Percentiles rank a stretch among this genome's conserved stretches.
phyloP scores from a whole-genome alignment of 179 eudicot genomes.

The Amaranthus tricolor region DNA sequence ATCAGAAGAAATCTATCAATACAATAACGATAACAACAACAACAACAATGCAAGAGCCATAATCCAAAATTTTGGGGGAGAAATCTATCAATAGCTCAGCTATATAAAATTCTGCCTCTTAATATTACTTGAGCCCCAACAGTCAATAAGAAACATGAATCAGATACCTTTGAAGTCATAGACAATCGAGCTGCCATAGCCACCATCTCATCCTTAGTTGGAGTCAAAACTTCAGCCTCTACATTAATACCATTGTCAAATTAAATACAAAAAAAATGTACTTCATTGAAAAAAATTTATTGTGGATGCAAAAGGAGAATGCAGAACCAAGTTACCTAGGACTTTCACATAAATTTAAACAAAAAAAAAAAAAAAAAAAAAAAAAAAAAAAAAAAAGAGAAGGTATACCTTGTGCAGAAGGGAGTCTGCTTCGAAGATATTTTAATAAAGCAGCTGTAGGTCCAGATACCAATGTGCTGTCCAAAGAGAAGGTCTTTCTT shows the following conservation, averaged over 20 bases:
- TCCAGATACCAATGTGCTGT: conserved; percentile 80
- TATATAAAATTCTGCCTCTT: not conserved
- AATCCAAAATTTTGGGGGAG: not conserved
- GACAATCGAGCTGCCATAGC: conserved; percentile 82
- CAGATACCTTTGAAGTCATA: conserved; percentile 72
- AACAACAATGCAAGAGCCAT: too few relatives aligned
- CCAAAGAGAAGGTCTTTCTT: conserved; percentile 15
- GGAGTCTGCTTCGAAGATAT: conserved; percentile 88
- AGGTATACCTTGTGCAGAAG: conserved; percentile 62
- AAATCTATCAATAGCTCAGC: not conserved
- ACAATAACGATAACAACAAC: too few relatives aligned
- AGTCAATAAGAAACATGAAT: not conserved
- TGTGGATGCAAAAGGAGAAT: not conserved
- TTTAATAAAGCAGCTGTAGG: conserved; percentile 83
- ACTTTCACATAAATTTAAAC: not conserved
- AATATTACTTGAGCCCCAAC: not conserved
- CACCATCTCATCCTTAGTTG: conserved; percentile 65
- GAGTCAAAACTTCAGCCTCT: conserved; percentile 58
- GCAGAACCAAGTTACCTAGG: not conserved
- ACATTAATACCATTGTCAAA: conserved; percentile 24
- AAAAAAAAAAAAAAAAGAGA: too few relatives aligned
- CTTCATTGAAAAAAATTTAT: conserved; percentile 2
- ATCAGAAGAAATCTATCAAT: too few relatives aligned
- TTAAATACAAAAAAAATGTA: not conserved
- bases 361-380: too few relatives aligned